A percentile compares a stretch with the other conserved stretches of the same genome.
Evolutionary conservation across 257 asterid genomes (phyloP).

Genomic region (Haberlea rhodopensis): DNA sequence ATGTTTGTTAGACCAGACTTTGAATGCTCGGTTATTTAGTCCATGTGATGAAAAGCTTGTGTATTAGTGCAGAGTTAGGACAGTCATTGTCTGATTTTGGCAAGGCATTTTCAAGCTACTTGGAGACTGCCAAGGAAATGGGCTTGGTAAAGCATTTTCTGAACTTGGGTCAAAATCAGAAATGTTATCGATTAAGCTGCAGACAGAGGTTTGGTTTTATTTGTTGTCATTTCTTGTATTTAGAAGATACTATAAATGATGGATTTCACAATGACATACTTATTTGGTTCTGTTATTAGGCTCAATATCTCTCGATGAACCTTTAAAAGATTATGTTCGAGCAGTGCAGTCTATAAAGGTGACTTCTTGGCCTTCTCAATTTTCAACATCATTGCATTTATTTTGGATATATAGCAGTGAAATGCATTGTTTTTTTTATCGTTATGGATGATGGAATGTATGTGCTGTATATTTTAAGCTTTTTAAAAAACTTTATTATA

Average conservation of each 20-base stretch:
- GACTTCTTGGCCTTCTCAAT: conserved; percentile 28
- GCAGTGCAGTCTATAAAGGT: conserved; percentile 98
- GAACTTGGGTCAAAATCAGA: conserved; percentile 91
- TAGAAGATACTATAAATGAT: conserved; percentile 20
- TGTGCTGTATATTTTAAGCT: neutral
- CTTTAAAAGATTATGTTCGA: conserved; percentile 90
- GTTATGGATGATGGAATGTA: conserved; percentile 4
- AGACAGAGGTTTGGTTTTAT: conserved; percentile 63
- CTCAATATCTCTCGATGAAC: conserved; percentile 93
- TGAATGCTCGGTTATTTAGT: neutral
- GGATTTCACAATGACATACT: neutral
- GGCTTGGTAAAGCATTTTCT: conserved; percentile 89
- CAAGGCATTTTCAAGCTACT: conserved; percentile 90
- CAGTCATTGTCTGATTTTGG: conserved; percentile 89
- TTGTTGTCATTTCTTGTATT: conserved; percentile 11
- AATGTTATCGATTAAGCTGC: conserved; percentile 64
- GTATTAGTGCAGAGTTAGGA: conserved; percentile 69
- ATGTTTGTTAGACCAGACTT: neutral
- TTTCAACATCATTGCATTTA: neutral
- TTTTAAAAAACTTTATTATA: no score
- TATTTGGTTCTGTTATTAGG: conserved; percentile 46
- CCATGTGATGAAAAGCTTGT: conserved; percentile 20
- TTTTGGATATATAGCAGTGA: no score
- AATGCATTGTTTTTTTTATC: neutral
- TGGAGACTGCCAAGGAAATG: conserved; percentile 71